These are phyloP conservation scores for Fistulifera pelliculosa DNA, from an alignment of 108 stramenopile genomes.

Conservation along the genomic window DNA sequence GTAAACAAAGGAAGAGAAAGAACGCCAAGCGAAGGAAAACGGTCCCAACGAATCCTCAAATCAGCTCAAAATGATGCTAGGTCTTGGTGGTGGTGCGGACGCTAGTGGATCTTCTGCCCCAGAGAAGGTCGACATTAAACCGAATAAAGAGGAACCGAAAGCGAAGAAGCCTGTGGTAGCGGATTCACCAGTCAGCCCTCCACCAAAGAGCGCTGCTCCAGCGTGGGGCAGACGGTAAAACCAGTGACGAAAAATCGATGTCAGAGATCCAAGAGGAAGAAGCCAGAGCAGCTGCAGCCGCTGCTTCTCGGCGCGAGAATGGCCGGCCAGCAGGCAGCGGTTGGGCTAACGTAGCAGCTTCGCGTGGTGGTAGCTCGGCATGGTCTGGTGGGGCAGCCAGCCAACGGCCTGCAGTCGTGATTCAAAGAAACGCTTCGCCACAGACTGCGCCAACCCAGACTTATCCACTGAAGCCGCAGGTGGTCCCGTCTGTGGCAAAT, in stretches of 20 bases:
- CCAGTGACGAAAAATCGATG: slow-evolving; percentile 55
- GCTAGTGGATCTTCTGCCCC: background rate
- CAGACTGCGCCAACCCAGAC: background rate
- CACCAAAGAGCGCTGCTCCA: slow-evolving; percentile 38
- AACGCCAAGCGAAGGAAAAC: slow-evolving; percentile 16
- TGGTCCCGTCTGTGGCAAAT: slow-evolving; percentile 1
- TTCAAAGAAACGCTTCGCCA: background rate
- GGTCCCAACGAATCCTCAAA: slow-evolving; percentile 50
- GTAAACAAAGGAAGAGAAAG: slow-evolving; percentile 14
- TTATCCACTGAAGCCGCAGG: background rate
- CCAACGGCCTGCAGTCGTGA: slow-evolving; percentile 28
- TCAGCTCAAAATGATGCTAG: slow-evolving; percentile 87
- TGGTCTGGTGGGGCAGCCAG: slow-evolving; percentile 40
- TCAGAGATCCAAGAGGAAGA: slow-evolving; percentile 87
- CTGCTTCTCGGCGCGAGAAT: slow-evolving; percentile 43
- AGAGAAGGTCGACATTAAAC: slow-evolving; percentile 15
- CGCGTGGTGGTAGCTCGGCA: slow-evolving; percentile 41
- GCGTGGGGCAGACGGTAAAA: slow-evolving; percentile 64
- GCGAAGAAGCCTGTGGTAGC: slow-evolving; percentile 4
- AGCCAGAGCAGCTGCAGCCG: slow-evolving; percentile 54
- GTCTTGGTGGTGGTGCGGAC: slow-evolving; percentile 20
- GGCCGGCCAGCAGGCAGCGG: slow-evolving; percentile 41
- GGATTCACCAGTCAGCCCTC: slow-evolving; percentile 17
- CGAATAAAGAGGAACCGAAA: slow-evolving; percentile 21
- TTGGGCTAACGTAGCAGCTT: slow-evolving; percentile 80